Conservation (phyloP, 768 basidiomycete genomes). For the Candolleomyces aberdarensis region DNA sequence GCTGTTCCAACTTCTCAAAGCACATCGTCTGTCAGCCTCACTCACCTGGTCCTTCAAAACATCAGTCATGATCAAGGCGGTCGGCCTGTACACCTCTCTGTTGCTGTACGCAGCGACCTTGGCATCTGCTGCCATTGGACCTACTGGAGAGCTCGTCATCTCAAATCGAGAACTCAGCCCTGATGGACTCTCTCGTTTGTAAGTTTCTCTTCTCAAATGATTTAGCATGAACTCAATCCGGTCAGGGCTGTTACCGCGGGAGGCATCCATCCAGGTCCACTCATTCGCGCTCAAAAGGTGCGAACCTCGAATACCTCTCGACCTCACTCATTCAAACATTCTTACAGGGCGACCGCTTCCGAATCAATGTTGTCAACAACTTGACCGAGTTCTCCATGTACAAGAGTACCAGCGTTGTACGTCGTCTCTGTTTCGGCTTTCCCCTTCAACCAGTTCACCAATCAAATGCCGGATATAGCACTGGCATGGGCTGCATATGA, state of each 20-base stretch:
- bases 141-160: constrained; percentile 31
- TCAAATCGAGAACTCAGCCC: constrained; percentile 43
- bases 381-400: constrained; percentile 37
- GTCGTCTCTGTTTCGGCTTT: constrained; percentile 4
- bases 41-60: too few relatives aligned
- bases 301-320: too few relatives aligned
- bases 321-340: background rate
- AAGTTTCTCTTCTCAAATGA: background rate
- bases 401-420: constrained; percentile 38
- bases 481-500: constrained; percentile 33
- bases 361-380: constrained; percentile 38
- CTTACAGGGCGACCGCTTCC: constrained; percentile 34
- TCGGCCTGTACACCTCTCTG: too few relatives aligned
- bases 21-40: too few relatives aligned
- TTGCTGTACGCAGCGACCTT: background rate
- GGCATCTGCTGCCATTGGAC: constrained; percentile 18
- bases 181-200: constrained; percentile 41
- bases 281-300: constrained; percentile 27
- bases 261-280: constrained; percentile 24
- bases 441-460: background rate
- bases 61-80: too few relatives aligned
- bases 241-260: constrained; percentile 22
- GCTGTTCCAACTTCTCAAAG: too few relatives aligned
- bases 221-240: background rate
- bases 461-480: constrained; percentile 15